Evolutionary conservation across 1,284 basidiomycete species (phyloP).

Genomic region (Cryptococcus maquisensis): DNA sequence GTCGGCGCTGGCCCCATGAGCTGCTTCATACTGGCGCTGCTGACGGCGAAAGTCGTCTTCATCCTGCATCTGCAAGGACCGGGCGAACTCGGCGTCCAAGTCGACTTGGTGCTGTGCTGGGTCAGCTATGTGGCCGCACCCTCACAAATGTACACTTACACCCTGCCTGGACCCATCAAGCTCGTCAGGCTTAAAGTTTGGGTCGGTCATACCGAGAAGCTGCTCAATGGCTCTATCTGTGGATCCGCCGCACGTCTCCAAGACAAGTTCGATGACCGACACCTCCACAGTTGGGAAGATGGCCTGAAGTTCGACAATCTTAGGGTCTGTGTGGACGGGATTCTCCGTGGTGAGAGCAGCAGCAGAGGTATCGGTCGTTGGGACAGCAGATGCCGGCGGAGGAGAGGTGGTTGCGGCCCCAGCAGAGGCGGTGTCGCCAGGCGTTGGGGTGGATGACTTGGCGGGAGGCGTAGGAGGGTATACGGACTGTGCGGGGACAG

Average conservation of each 20-base stretch:
- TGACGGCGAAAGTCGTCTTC: slow-evolving; percentile 26
- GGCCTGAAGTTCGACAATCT: slow-evolving; percentile 34
- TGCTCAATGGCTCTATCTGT: slow-evolving; percentile 46
- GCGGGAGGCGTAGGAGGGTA: neutral
- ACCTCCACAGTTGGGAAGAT: slow-evolving; percentile 45
- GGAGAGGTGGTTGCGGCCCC: neutral
- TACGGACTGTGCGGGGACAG: too few species aligned
- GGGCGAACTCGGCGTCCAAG: slow-evolving; percentile 45
- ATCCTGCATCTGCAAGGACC: slow-evolving; percentile 43
- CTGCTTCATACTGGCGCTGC: slow-evolving; percentile 4
- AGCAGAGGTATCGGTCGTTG: neutral
- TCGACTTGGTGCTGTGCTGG: slow-evolving; percentile 37
- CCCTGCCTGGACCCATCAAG: slow-evolving; percentile 23
- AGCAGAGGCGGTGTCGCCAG: neutral
- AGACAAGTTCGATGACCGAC: slow-evolving; percentile 43
- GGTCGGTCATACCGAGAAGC: slow-evolving; percentile 46
- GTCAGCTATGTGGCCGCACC: neutral
- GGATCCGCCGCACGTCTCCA: slow-evolving; percentile 39
- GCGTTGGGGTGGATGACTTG: neutral
- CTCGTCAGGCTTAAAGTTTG: slow-evolving; percentile 43
- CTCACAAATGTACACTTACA: slow-evolving; percentile 16
- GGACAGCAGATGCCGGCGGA: neutral
- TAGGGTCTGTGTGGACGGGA: slow-evolving; percentile 12
- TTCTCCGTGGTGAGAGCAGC: neutral
- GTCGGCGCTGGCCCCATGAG: neutral